Percentiles rank a stretch among this genome's conserved stretches.
Conservation (phyloP, 2,329 filamentous ascomycete species). For the Akanthomyces dipterigenus region DNA sequence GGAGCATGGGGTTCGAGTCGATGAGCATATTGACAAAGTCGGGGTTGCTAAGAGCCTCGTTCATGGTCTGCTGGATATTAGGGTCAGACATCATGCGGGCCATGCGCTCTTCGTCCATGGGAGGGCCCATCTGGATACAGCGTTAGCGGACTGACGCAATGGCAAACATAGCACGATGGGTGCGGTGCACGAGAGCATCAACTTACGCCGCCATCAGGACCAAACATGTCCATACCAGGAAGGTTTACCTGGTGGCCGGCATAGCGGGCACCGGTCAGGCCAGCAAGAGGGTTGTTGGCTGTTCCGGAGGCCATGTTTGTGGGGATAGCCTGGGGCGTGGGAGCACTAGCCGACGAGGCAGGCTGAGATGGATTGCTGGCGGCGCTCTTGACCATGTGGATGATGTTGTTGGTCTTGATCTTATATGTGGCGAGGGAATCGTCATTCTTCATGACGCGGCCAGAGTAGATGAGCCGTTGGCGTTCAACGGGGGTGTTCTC, state of each 20-base stretch:
- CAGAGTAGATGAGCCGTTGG: constrained; percentile 95
- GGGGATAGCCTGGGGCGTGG: constrained; percentile 43
- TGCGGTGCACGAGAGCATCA: background rate
- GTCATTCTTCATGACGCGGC: constrained; percentile 90
- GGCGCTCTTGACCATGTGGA: constrained; percentile 94
- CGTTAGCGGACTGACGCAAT: constrained; percentile 17
- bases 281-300: constrained; percentile 83
- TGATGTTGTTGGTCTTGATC: constrained; percentile 91
- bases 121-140: constrained; percentile 72
- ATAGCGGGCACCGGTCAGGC: constrained; percentile 86
- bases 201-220: constrained; percentile 88
- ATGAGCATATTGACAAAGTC: constrained; percentile 92
- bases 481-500: constrained; percentile 82
- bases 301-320: constrained; percentile 77
- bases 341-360: constrained; percentile 33
- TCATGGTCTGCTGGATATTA: constrained; percentile 78
- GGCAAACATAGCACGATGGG: background rate
- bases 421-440: constrained; percentile 83
- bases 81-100: constrained; percentile 83
- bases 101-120: constrained; percentile 72
- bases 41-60: constrained; percentile 94
- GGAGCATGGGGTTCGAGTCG: constrained; percentile 77
- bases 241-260: constrained; percentile 79
- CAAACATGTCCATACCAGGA: constrained; percentile 82
- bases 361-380: constrained; percentile 65